phyloP scores from a whole-genome alignment of 2,329 filamentous ascomycete species.

The Albifimbria verrucaria region DNA sequence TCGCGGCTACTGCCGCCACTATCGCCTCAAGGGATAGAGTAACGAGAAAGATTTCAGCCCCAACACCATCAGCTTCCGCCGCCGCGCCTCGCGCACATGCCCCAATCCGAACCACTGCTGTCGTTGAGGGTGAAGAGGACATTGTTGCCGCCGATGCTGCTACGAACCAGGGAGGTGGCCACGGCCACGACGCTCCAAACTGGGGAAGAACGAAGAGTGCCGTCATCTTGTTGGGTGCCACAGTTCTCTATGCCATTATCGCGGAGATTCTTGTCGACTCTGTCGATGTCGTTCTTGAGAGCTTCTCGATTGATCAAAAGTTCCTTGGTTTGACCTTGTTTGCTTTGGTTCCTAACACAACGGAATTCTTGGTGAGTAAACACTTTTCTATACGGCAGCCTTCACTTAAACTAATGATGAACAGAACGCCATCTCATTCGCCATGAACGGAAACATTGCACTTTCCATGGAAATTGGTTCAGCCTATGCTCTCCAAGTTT shows the following conservation, averaged over 20 bases:
- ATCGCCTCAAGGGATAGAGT: conserved; percentile 74
- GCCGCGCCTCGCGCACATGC: conserved; percentile 24
- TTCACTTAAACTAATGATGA: conserved; percentile 8
- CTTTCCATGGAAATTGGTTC: conserved; percentile 99
- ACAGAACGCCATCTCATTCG: conserved; percentile 95
- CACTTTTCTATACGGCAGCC: conserved; percentile 4
- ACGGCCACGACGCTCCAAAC: conserved; percentile 94
- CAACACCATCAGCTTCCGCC: conserved; percentile 21
- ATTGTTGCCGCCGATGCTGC: conserved; percentile 25
- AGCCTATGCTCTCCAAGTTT: conserved; percentile 94
- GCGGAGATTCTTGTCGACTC: conserved; percentile 96
- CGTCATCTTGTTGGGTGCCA: conserved; percentile 83
- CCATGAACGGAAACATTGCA: conserved; percentile 99
- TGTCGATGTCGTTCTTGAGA: conserved; percentile 91
- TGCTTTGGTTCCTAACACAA: conserved; percentile 95
- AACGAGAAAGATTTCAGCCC: conserved; percentile 35
- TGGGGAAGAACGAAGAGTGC: conserved; percentile 93
- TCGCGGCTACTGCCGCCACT: conserved; percentile 86
- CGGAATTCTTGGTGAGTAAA: conserved; percentile 80
- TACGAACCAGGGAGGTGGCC: conserved; percentile 33
- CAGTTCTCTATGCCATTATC: conserved; percentile 90
- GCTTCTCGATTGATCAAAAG: conserved; percentile 91
- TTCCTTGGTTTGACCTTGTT: conserved; percentile 96
- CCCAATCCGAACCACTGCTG: conserved; percentile 30
- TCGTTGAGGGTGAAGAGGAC: conserved; percentile 45